These are phyloP conservation scores for Kwoniella dendrophila DNA, from an alignment of 768 basidiomycete genomes.

Conservation along the genomic window DNA sequence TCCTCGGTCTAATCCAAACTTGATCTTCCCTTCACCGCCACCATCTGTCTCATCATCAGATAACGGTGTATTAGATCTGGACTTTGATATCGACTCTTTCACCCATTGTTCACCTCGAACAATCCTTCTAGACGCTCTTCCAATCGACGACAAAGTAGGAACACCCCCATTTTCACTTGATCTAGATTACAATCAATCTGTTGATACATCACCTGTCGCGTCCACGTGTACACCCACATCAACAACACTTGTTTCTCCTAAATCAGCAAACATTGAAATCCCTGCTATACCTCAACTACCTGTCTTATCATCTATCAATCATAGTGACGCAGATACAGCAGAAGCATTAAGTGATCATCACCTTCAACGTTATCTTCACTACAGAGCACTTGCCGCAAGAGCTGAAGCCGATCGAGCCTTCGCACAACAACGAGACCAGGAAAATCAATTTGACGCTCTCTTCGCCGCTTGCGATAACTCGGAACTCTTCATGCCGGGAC, in stretches of 20 bases:
- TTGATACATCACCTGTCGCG: constrained; percentile 10
- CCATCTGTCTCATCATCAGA: too few species aligned
- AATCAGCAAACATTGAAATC: constrained; percentile 10
- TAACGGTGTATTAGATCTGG: background rate
- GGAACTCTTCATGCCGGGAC: constrained; percentile 25
- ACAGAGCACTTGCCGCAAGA: constrained; percentile 45
- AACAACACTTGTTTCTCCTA: constrained; percentile 20
- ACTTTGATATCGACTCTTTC: constrained; percentile 22
- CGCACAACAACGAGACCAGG: constrained; percentile 10
- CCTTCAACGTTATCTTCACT: constrained; percentile 46
- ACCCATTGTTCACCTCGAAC: constrained; percentile 6
- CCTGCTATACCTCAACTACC: constrained; percentile 3
- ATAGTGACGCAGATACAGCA: constrained; percentile 26
- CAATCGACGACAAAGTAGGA: constrained; percentile 9
- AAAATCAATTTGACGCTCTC: constrained; percentile 27
- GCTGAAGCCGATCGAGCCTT: constrained; percentile 33
- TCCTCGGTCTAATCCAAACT: background rate
- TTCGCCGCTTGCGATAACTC: constrained; percentile 20
- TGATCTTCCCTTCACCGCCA: constrained; percentile 21
- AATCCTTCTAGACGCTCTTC: constrained; percentile 7
- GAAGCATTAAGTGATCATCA: constrained; percentile 46
- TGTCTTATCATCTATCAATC: background rate
- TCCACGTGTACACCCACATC: constrained; percentile 18
- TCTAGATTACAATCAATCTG: constrained; percentile 12
- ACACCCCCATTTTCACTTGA: constrained; percentile 3